Evolutionary conservation across 176 grass and related monocot species (phyloP).

Genomic region (Musa itinerans): DNA sequence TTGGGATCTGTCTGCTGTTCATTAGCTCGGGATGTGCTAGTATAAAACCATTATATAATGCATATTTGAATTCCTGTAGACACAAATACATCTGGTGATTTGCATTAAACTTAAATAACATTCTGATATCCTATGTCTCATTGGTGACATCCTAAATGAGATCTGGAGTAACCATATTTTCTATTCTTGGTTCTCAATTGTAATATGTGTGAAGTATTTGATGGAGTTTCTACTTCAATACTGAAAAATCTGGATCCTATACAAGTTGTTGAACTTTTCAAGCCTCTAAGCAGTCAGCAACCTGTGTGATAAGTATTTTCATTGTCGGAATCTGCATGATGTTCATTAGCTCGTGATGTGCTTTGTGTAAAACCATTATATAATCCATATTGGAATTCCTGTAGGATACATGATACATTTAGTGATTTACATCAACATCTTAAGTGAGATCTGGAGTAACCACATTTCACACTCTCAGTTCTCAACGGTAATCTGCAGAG

Average conservation of each 20-base stretch:
- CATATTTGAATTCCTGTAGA: neutral
- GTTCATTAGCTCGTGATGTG: neutral
- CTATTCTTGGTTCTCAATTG: neutral
- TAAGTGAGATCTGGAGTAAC: neutral
- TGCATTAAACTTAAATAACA: neutral
- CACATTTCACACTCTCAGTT: neutral
- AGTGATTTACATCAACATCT: neutral
- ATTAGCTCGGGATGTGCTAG: too few relatives aligned
- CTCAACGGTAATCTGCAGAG: neutral
- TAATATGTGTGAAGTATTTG: neutral
- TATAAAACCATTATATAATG: neutral
- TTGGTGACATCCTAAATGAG: neutral
- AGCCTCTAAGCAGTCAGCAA: too few relatives aligned
- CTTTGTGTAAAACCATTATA: neutral
- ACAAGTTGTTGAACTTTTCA: too few relatives aligned
- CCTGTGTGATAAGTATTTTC: too few relatives aligned
- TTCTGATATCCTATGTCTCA: neutral
- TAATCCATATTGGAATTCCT: neutral
- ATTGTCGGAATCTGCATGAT: too few relatives aligned
- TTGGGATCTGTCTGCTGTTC: too few relatives aligned
- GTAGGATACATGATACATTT: neutral
- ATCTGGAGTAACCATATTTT: neutral
- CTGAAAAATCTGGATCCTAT: too few relatives aligned
- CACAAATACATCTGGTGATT: neutral
- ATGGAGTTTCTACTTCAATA: too few relatives aligned